phyloP scores from a whole-genome alignment of 2,329 filamentous ascomycete species.

The Colletotrichum acutatum region DNA sequence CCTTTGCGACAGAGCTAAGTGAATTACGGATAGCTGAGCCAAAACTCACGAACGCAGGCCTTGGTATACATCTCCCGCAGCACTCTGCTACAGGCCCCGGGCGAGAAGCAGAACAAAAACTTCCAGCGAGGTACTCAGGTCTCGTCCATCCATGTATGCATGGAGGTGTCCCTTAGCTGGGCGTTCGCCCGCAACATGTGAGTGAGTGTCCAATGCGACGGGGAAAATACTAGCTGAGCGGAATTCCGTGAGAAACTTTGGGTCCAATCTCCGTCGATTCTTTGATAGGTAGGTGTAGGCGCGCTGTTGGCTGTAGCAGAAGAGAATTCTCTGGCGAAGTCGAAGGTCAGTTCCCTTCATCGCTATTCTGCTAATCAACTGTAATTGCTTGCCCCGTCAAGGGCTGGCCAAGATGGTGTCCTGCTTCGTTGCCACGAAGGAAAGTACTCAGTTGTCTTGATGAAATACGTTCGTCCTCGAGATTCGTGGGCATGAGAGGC shows the following conservation, averaged over 20 bases:
- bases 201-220: neutral
- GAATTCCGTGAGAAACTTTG: slow-evolving; percentile 25
- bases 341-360: neutral
- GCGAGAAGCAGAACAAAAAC: neutral
- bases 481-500: neutral
- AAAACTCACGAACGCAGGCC: neutral
- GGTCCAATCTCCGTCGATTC: neutral
- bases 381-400: neutral
- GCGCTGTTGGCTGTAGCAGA: neutral
- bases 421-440: neutral
- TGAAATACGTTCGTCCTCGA: neutral
- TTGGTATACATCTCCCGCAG: neutral
- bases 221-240: neutral
- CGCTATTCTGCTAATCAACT: neutral
- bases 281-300: too few species aligned
- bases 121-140: neutral
- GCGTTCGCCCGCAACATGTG: neutral
- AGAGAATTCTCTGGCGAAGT: neutral
- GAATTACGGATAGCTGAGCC: neutral
- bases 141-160: neutral
- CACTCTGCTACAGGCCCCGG: neutral
- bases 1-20: neutral
- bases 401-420: neutral
- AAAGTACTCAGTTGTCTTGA: neutral
- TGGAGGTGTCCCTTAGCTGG: neutral